Evolutionary conservation across 108 stramenopile genomes (phyloP), one percentile per base, ranked within the genome.

Genomic region (Cylindrotheca closterium): DNA sequence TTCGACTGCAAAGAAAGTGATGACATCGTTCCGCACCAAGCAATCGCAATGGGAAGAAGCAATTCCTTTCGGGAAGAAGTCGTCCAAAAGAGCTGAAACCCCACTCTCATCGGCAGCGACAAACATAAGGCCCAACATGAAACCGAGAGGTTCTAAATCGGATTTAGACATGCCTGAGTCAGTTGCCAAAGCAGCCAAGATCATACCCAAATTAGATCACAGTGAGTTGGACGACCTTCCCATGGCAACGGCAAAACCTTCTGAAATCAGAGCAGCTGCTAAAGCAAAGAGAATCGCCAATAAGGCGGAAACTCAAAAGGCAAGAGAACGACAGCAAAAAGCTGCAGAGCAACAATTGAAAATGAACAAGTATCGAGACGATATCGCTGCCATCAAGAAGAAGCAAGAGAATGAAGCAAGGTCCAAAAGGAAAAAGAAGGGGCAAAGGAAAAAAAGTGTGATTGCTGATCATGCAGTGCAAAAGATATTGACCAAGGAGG

Each of bases 351-450:
- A 61, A 4, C 23, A 51, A 8, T 24, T 65, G 54, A 51, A 53
- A 2, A 73, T 73, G 63, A 34, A 65, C 15, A 73, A 65, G 46
- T 56, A 63, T 30, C 57, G 50, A 46, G 63, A 51, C 15, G 71
- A 73, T 25, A 73, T 73, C 19, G 56, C 55, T 4, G 31, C 57
- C 18, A 73, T 65, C 48, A 65, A 73, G n/a, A 18, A 31, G 21
- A 58, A 52, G 42, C 61, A 73, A 22, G 25, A 34, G 4, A 52
- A 55, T 10, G 51, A 55, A 54, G 64, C 7, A n/a, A 19, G 21
- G 5, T n/a, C 51, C 7, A 51, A 23, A n/a, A 5, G n/a, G 7
- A n/a, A 7, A 5, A n/a, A 5, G 8, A 57, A 57, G 10, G 29
- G 15, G 25, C 17, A 57, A 10, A 19, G 19, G 30, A 57, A 25